Conservation (phyloP, 1,139 yeast genomes). For the Geotrichum bryndzae region DNA sequence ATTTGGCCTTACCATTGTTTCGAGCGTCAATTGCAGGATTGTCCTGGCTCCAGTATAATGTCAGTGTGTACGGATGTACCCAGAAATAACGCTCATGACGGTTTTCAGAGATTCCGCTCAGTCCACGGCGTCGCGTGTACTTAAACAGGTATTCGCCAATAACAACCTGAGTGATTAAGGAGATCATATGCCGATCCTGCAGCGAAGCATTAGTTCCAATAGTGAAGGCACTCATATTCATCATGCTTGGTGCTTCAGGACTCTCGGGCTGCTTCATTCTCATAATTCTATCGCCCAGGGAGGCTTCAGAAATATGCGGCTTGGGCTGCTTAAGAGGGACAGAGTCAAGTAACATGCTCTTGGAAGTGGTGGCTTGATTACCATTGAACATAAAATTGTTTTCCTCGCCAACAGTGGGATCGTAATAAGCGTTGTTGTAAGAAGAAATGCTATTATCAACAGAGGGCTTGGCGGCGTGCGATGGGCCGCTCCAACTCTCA, state of each 20-base stretch:
- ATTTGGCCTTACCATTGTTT: conserved; percentile 52
- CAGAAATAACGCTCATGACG: conserved; percentile 93
- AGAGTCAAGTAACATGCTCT: conserved; percentile 6
- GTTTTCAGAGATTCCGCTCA: conserved; percentile 66
- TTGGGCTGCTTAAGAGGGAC: conserved; percentile 2
- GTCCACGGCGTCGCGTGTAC: conserved; percentile 75
- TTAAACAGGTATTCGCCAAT: conserved; percentile 89
- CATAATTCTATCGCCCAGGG: neutral
- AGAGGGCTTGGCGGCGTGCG: conserved; percentile 7
- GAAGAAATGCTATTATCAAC: conserved; percentile 9
- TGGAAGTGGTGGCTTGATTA: neutral
- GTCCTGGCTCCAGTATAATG: conserved; percentile 81
- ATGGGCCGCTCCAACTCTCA: neutral
- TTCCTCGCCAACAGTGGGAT: conserved; percentile 6
- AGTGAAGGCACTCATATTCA: conserved; percentile 38
- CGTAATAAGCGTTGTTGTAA: conserved; percentile 4
- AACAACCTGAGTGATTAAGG: conserved; percentile 85
- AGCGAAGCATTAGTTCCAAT: conserved; percentile 54
- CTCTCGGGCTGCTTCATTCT: conserved; percentile 3
- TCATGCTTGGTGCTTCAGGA: conserved; percentile 15
- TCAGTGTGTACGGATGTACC: conserved; percentile 91
- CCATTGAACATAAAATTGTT: neutral
- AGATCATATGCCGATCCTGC: conserved; percentile 72
- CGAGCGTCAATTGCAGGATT: conserved; percentile 63
- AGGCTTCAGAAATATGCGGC: neutral